Percentiles rank a stretch among this genome's conserved stretches.
Evolutionary conservation across 139 green algal species (phyloP).

Genomic region (Chlorella sp.): DNA sequence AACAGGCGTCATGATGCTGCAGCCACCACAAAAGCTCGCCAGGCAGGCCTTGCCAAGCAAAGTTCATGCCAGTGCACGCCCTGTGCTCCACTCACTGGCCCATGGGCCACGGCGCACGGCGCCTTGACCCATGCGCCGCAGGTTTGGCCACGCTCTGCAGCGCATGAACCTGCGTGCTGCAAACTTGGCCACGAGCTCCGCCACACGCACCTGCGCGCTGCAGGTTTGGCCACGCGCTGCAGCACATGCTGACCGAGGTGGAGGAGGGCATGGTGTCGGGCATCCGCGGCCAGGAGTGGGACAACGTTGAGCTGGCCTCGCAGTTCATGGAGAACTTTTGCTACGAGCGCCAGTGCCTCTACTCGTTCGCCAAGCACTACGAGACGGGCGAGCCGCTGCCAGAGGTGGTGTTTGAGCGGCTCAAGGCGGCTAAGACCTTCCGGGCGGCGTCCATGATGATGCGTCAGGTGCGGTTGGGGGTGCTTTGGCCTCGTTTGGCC

Average conservation of each 20-base stretch:
- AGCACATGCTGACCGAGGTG: constrained; percentile 94
- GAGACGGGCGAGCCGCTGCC: constrained; percentile 83
- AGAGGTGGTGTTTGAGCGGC: constrained; percentile 81
- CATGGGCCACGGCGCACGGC: too few species aligned
- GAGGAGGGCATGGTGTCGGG: constrained; percentile 79
- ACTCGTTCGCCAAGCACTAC: constrained; percentile 57
- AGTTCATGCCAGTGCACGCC: too few species aligned
- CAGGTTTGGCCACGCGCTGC: constrained; percentile 79
- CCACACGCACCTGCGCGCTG: background rate
- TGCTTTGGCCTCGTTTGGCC: too few species aligned
- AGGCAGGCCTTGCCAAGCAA: too few species aligned
- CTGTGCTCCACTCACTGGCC: too few species aligned
- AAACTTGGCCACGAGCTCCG: too few species aligned
- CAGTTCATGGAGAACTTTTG: constrained; percentile 82
- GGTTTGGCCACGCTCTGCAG: constrained; percentile 84
- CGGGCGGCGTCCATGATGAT: constrained; percentile 73
- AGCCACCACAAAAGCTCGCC: too few species aligned
- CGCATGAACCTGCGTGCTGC: too few species aligned
- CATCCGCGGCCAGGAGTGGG: constrained; percentile 90
- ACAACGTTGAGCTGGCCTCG: constrained; percentile 79
- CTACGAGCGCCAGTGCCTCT: constrained; percentile 46
- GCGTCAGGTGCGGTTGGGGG: constrained; percentile 52
- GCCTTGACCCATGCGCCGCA: background rate
- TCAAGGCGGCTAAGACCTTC: constrained; percentile 77
- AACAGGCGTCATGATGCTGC: too few species aligned